Percentiles rank a stretch among this genome's conserved stretches.
phyloP scores from a whole-genome alignment of 225 moss, liverwort and hornwort genomes.

The Polytrichum commune region DNA sequence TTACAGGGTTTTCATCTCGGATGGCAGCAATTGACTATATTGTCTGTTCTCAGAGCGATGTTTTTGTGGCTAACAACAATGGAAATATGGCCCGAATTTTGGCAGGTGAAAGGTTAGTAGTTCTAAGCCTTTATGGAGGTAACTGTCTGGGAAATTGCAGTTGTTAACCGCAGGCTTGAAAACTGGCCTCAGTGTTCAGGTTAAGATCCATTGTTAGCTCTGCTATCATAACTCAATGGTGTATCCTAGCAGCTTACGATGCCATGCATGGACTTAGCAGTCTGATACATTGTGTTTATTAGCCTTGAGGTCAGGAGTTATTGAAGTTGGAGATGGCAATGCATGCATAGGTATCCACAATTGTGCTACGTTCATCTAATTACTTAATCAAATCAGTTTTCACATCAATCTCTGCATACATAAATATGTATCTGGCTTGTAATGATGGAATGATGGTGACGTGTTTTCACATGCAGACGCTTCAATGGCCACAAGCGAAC shows the following conservation, averaged over 20 bases:
- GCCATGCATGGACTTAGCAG: too few species aligned
- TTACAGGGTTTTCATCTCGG: conserved; percentile 70
- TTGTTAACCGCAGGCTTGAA: too few species aligned
- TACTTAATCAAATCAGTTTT: too few species aligned
- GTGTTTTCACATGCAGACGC: conserved; percentile 57
- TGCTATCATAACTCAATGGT: too few species aligned
- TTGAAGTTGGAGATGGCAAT: neutral
- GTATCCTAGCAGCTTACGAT: too few species aligned
- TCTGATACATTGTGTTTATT: too few species aligned
- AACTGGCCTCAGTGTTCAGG: too few species aligned
- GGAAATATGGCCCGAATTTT: conserved; percentile 97
- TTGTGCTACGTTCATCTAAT: neutral
- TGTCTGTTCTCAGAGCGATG: conserved; percentile 94
- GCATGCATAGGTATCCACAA: neutral
- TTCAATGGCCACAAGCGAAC: conserved; percentile 91
- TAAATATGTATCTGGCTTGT: too few species aligned
- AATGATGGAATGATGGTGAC: neutral
- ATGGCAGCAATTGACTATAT: conserved; percentile 99
- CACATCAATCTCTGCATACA: too few species aligned
- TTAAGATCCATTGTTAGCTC: too few species aligned
- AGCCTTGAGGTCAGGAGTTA: neutral
- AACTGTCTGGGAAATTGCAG: too few species aligned
- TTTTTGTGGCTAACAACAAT: conserved; percentile 96
- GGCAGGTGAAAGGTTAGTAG: conserved; percentile 81
- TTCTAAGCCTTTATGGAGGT: neutral